phyloP scores from a whole-genome alignment of 257 asterid genomes.

The Catharanthus roseus region DNA sequence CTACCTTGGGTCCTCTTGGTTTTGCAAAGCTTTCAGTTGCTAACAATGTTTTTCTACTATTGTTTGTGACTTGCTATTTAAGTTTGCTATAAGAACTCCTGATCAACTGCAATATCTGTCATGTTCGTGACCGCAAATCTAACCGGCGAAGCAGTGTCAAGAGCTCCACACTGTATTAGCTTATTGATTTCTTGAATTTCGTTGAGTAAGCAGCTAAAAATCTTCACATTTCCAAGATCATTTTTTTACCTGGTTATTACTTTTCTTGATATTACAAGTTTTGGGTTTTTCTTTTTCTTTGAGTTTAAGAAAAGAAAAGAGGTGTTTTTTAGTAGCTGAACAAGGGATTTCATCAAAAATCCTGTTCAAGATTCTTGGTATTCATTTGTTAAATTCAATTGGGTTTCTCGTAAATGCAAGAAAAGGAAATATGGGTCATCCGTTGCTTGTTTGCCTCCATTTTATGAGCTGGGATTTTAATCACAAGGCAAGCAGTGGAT shows the following conservation, averaged over 20 bases:
- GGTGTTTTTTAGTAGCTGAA: neutral
- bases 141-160: neutral
- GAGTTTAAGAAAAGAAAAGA: neutral
- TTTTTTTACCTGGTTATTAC: neutral
- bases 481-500: slow-evolving; percentile 16
- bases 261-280: neutral
- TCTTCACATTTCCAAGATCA: slow-evolving; percentile 9
- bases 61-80: too few species aligned
- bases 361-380: slow-evolving; percentile 18
- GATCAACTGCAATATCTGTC: neutral
- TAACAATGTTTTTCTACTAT: too few species aligned
- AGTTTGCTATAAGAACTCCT: too few species aligned
- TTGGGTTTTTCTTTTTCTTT: neutral
- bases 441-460: slow-evolving; percentile 23
- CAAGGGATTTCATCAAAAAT: neutral
- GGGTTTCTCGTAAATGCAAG: slow-evolving; percentile 31
- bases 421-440: slow-evolving; percentile 20
- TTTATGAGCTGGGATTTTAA: slow-evolving; percentile 22
- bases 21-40: too few species aligned
- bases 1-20: too few species aligned
- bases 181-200: neutral
- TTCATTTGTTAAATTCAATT: slow-evolving; percentile 13
- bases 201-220: slow-evolving; percentile 19
- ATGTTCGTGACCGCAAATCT: neutral
- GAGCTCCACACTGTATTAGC: neutral